A percentile compares a stretch with the other conserved stretches of the same genome.
Evolutionary conservation across 2,329 filamentous ascomycete species (phyloP).

Genomic region (Chalara sp.): DNA sequence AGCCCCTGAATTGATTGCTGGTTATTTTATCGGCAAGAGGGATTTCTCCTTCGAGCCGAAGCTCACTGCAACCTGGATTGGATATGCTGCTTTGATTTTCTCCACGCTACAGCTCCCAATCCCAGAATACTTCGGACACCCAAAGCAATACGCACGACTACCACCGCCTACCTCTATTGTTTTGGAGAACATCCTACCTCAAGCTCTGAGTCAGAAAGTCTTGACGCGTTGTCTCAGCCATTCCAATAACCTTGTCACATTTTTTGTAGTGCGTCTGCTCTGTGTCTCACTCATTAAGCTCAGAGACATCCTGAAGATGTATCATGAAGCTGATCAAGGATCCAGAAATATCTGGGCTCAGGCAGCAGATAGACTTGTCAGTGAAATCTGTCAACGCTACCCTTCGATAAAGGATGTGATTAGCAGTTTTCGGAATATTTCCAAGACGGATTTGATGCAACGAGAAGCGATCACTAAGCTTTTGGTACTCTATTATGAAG

Average conservation of each 20-base stretch:
- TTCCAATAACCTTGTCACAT: conserved; percentile 72
- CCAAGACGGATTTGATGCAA: conserved; percentile 64
- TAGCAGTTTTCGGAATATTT: conserved; percentile 61
- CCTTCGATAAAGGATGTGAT: conserved; percentile 80
- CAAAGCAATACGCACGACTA: conserved; percentile 50
- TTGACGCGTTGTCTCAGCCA: conserved; percentile 73
- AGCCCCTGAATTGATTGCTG: conserved; percentile 79
- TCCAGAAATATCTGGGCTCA: conserved; percentile 56
- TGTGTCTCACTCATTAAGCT: conserved; percentile 77
- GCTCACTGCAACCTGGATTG: conserved; percentile 88
- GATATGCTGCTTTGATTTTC: conserved; percentile 84
- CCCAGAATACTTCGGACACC: conserved; percentile 64
- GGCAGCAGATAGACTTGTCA: conserved; percentile 58
- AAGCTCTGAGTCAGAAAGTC: conserved; percentile 72
- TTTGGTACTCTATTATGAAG: conserved; percentile 77
- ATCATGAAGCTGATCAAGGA: conserved; percentile 33
- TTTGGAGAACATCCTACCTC: conserved; percentile 80
- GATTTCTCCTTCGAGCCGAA: conserved; percentile 87
- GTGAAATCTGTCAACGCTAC: conserved; percentile 71
- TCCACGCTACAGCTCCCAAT: conserved; percentile 69
- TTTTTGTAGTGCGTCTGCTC: conserved; percentile 78
- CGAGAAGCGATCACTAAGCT: conserved; percentile 73
- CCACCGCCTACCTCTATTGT: conserved; percentile 75
- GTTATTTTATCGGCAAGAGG: conserved; percentile 77
- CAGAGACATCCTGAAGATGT: conserved; percentile 34